Percentiles rank a stretch among this genome's conserved stretches.
Evolutionary conservation across 352 stramenopile species (phyloP).

Genomic region (Thraustochytrium sp.): DNA sequence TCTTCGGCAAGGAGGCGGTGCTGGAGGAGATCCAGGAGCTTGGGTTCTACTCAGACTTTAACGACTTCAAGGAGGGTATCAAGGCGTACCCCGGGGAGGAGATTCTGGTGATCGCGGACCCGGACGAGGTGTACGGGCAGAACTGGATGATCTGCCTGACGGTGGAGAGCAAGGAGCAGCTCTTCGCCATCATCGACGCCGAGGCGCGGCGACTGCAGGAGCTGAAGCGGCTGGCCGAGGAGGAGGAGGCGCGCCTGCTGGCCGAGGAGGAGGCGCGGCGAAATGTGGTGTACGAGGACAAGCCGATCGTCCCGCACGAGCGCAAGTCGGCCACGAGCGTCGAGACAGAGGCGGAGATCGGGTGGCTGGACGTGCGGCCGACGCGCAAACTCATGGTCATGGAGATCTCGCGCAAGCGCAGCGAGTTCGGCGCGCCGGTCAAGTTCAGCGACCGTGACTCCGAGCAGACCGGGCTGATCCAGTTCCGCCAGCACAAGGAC

Average conservation of each 20-base stretch:
- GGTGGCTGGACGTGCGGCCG: slow-evolving; percentile 23
- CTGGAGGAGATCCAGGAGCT: slow-evolving; percentile 50
- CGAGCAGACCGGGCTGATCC: slow-evolving; percentile 47
- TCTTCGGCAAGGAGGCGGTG: slow-evolving; percentile 46
- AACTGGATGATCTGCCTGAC: slow-evolving; percentile 46
- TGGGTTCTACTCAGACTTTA: slow-evolving; percentile 50
- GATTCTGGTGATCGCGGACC: slow-evolving; percentile 47
- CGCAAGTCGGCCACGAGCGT: slow-evolving; percentile 42
- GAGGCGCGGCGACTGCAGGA: slow-evolving; percentile 14
- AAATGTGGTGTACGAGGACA: slow-evolving; percentile 54
- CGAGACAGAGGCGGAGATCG: slow-evolving; percentile 48
- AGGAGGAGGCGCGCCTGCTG: slow-evolving; percentile 26
- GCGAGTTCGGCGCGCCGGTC: slow-evolving; percentile 23
- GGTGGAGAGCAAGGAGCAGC: slow-evolving; percentile 8
- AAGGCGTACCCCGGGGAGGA: not conserved
- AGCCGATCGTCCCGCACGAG: slow-evolving; percentile 44
- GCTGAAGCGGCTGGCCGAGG: slow-evolving; percentile 10
- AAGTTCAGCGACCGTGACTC: slow-evolving; percentile 47
- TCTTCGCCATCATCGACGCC: slow-evolving; percentile 43
- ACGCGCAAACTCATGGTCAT: slow-evolving; percentile 37
- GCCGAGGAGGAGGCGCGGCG: slow-evolving; percentile 45
- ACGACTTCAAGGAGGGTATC: slow-evolving; percentile 45
- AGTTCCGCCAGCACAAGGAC: slow-evolving; percentile 50
- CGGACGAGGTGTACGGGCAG: slow-evolving; percentile 45
- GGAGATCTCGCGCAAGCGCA: slow-evolving; percentile 43